A percentile compares a stretch with the other conserved stretches of the same genome.
These are phyloP conservation scores for Cocos nucifera DNA, from an alignment of 176 grass and related monocot species.

Conservation along the genomic window DNA sequence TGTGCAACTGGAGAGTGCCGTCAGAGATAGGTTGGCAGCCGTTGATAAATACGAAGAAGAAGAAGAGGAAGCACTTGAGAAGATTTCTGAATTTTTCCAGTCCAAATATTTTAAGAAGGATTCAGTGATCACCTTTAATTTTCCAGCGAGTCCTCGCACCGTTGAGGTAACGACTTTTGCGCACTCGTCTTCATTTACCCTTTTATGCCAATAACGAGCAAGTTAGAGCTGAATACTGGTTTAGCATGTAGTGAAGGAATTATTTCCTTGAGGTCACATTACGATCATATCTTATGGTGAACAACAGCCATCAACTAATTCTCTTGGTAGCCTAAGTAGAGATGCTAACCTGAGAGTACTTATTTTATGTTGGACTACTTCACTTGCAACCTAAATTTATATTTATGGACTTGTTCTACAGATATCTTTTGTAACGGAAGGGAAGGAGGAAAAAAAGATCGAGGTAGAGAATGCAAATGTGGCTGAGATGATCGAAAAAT, in stretches of 20 bases:
- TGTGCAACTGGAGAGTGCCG: constrained; percentile 77
- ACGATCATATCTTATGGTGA: too few relatives aligned
- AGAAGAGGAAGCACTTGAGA: constrained; percentile 68
- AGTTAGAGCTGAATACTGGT: neutral
- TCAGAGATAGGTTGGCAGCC: constrained; percentile 54
- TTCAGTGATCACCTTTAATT: constrained; percentile 57
- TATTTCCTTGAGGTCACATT: too few relatives aligned
- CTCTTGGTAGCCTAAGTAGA: neutral
- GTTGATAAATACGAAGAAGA: constrained; percentile 58
- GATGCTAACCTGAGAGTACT: neutral
- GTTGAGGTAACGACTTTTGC: constrained; percentile 12
- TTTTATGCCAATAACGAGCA: neutral
- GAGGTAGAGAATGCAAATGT: constrained; percentile 46
- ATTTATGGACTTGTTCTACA: constrained; percentile 8
- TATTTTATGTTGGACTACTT: neutral
- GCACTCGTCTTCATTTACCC: neutral
- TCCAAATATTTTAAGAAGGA: constrained; percentile 56
- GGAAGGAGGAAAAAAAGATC: constrained; percentile 45
- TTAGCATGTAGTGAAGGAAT: neutral
- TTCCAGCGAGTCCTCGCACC: neutral
- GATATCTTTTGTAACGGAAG: constrained; percentile 59
- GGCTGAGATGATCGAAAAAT: constrained; percentile 62
- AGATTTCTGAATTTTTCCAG: constrained; percentile 61
- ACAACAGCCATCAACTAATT: too few relatives aligned
- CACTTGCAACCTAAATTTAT: neutral